Conservation (phyloP, 768 basidiomycete species). For the Xerocomellus amylosporus region DNA sequence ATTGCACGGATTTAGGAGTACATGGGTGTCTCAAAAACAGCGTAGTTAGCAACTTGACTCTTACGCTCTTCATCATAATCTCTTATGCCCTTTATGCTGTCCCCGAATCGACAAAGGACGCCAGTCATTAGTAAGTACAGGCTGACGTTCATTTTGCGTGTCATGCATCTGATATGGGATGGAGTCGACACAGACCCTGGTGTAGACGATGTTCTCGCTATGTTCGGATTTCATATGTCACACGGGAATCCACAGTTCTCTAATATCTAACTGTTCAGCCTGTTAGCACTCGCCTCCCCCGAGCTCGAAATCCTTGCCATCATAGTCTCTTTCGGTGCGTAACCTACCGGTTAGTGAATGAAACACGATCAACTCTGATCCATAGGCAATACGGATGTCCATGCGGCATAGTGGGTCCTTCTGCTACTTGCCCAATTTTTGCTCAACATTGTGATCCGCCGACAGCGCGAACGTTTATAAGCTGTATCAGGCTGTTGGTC, state of each 20-base stretch:
- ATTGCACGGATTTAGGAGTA: too few species aligned
- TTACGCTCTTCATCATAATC: not conserved
- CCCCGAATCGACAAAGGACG: constrained; percentile 28
- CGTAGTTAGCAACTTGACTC: not conserved
- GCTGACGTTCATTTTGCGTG: not conserved
- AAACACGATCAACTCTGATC: not conserved
- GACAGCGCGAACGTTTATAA: constrained; percentile 71
- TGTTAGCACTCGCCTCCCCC: constrained; percentile 78
- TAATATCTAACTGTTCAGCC: constrained; percentile 37
- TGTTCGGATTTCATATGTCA: constrained; percentile 45
- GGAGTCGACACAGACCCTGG: constrained; percentile 86
- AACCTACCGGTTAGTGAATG: not conserved
- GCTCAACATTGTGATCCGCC: not conserved
- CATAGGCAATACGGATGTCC: constrained; percentile 68
- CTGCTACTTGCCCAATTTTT: not conserved
- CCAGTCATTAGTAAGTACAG: constrained; percentile 65
- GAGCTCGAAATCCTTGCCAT: constrained; percentile 79
- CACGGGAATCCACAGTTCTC: not conserved
- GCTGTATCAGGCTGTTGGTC: constrained; percentile 63
- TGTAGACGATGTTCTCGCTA: constrained; percentile 76
- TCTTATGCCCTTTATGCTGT: constrained; percentile 11
- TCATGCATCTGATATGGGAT: constrained; percentile 3
- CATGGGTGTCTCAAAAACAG: too few species aligned
- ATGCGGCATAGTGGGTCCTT: constrained; percentile 52
- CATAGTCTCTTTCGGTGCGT: constrained; percentile 71